Percentiles rank a stretch among this genome's conserved stretches.
phyloP scores from a whole-genome alignment of 2,329 filamentous ascomycete species.

The Aspergillus sp. region DNA sequence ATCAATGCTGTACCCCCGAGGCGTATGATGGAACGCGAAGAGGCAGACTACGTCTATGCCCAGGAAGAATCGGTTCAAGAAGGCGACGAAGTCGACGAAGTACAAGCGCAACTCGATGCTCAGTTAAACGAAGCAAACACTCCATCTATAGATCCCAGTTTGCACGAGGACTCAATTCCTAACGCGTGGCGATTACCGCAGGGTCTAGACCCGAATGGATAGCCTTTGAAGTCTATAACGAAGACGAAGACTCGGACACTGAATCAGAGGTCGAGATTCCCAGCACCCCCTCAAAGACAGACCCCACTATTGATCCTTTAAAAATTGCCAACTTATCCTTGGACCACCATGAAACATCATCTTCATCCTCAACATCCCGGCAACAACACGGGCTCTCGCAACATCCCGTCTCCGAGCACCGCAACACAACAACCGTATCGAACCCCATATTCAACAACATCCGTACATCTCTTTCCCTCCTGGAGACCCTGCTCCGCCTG shows the following conservation, averaged over 20 bases:
- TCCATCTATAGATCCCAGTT: conserved; percentile 5
- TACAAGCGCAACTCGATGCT: conserved; percentile 32
- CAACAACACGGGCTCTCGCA: conserved; percentile 40
- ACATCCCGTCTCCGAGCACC: conserved; percentile 11
- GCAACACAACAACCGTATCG: conserved; percentile 26
- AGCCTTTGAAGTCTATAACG: conserved; percentile 74
- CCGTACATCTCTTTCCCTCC: conserved; percentile 64
- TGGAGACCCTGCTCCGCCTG: conserved; percentile 81
- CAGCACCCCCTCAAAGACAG: conserved; percentile 15
- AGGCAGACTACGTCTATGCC: conserved; percentile 26
- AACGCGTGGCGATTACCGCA: conserved; percentile 56
- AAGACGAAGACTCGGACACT: conserved; percentile 51
- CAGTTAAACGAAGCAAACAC: conserved; percentile 22
- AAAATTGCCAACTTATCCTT: conserved; percentile 44
- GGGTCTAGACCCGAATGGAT: conserved; percentile 84
- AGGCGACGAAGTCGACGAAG: conserved; percentile 38
- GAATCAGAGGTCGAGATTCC: conserved; percentile 37
- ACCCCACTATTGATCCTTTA: conserved; percentile 32
- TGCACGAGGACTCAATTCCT: conserved; percentile 24
- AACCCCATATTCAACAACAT: conserved; percentile 47
- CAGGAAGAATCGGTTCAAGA: conserved; percentile 21
- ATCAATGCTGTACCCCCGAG: conserved; percentile 54
- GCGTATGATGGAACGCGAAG: conserved; percentile 47
- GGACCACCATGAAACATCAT: conserved; percentile 17
- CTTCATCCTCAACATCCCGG: conserved; percentile 11